phyloP scores from a whole-genome alignment of 2,329 filamentous ascomycete genomes.

The Exophiala bonariae region DNA sequence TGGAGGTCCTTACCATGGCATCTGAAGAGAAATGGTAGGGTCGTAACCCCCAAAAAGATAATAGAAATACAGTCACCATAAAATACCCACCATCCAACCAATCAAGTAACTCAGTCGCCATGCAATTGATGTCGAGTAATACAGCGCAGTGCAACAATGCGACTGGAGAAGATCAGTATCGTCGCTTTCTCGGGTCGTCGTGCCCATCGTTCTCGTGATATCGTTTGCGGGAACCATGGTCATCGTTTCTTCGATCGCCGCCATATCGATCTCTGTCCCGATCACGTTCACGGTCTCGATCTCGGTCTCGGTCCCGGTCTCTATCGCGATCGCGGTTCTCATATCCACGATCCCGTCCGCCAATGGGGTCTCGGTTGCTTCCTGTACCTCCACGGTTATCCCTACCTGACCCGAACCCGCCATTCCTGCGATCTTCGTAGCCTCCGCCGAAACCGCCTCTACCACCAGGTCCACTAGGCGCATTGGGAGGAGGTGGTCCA shows the following conservation, averaged over 20 bases:
- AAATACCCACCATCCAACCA: constrained; percentile 45
- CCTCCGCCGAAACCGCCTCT: constrained; percentile 55
- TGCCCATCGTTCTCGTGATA: constrained; percentile 76
- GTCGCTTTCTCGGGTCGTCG: constrained; percentile 69
- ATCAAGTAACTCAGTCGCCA: constrained; percentile 13
- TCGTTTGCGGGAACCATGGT: constrained; percentile 61
- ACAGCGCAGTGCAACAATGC: constrained; percentile 3
- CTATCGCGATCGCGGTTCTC: constrained; percentile 43
- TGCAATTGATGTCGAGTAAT: constrained; percentile 16
- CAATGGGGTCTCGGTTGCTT: constrained; percentile 82
- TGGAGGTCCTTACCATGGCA: constrained; percentile 18
- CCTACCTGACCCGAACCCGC: constrained; percentile 58
- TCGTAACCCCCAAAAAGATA: constrained; percentile 1
- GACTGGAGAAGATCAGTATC: constrained; percentile 49
- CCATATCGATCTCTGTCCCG: constrained; percentile 42
- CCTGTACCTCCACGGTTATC: constrained; percentile 60
- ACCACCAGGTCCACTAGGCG: constrained; percentile 45
- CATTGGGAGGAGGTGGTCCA: constrained; percentile 49
- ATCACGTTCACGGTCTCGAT: constrained; percentile 30
- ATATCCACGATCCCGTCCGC: constrained; percentile 63
- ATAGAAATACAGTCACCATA: constrained; percentile 24
- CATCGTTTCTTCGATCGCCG: constrained; percentile 51
- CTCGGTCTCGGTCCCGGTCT: constrained; percentile 30
- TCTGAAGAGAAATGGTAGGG: not conserved
- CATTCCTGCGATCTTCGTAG: constrained; percentile 46